A percentile compares a stretch with the other conserved stretches of the same genome.
phyloP scores from a whole-genome alignment of 2,329 filamentous ascomycete genomes.

The Penicillium sp. region DNA sequence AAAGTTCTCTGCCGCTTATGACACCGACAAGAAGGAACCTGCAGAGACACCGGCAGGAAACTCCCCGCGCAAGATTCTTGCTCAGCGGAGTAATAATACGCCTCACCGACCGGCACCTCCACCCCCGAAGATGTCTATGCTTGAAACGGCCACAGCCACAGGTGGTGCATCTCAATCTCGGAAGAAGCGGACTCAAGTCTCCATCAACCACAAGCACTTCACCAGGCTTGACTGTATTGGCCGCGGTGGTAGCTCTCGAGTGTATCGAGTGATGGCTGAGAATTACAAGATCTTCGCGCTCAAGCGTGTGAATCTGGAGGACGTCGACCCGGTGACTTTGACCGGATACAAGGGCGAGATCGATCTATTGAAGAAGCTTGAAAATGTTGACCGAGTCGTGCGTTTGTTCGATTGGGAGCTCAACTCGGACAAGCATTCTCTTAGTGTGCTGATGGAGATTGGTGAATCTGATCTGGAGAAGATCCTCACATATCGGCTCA shows the following conservation, averaged over 20 bases:
- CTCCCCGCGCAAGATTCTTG: constrained; percentile 50
- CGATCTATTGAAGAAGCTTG: constrained; percentile 77
- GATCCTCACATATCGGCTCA: constrained; percentile 71
- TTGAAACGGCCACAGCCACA: constrained; percentile 84
- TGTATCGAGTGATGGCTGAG: constrained; percentile 95
- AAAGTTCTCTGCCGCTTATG: constrained; percentile 53
- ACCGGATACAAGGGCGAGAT: constrained; percentile 94
- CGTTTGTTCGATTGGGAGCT: constrained; percentile 89
- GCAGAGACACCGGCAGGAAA: constrained; percentile 46
- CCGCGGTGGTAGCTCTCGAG: constrained; percentile 86
- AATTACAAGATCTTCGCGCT: constrained; percentile 94
- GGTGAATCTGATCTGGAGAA: constrained; percentile 91
- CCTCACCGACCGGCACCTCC: constrained; percentile 76
- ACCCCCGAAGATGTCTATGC: constrained; percentile 91
- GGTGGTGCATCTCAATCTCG: constrained; percentile 73
- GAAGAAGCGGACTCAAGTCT: constrained; percentile 78
- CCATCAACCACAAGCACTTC: constrained; percentile 87
- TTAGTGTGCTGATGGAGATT: constrained; percentile 94
- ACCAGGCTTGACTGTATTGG: constrained; percentile 88
- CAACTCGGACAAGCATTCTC: constrained; percentile 83
- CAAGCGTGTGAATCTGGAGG: constrained; percentile 87
- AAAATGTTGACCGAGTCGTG: constrained; percentile 85
- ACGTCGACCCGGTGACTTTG: constrained; percentile 80
- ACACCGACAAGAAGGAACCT: constrained; percentile 43
- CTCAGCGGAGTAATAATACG: constrained; percentile 63